Conservation (phyloP, 345 rosid genomes). For the Pugionium dolabratum region DNA sequence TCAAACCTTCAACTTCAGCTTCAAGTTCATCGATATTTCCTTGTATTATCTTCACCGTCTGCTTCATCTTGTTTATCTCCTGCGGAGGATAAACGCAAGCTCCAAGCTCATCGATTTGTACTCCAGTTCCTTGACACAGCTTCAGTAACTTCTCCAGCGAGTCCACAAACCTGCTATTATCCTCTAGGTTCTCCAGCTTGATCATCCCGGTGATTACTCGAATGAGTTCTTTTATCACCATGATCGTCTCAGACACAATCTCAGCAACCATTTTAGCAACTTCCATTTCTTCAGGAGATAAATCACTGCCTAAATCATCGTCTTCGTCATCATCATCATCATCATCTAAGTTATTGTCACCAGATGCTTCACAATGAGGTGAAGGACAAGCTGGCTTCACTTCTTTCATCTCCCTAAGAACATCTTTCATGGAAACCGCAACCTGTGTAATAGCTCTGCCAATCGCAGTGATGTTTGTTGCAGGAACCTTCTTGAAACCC, state of each 20-base stretch:
- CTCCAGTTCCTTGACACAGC: constrained; percentile 59
- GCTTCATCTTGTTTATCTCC: constrained; percentile 56
- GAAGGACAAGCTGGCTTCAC: constrained; percentile 59
- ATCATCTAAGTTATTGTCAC: constrained; percentile 40
- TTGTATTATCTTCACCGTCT: constrained; percentile 46
- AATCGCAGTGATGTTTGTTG: constrained; percentile 70
- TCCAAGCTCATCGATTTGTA: constrained; percentile 76
- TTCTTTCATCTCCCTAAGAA: constrained; percentile 93
- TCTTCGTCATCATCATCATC: constrained; percentile 39
- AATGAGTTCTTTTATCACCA: constrained; percentile 71
- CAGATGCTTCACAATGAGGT: constrained; percentile 42
- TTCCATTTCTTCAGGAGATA: constrained; percentile 88
- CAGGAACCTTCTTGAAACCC: constrained; percentile 76
- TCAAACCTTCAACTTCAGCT: constrained; percentile 47
- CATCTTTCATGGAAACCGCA: constrained; percentile 89
- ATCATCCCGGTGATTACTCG: constrained; percentile 71
- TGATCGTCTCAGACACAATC: constrained; percentile 60
- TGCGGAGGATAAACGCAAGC: constrained; percentile 81
- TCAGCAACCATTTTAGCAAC: constrained; percentile 58
- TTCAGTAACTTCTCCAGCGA: constrained; percentile 73
- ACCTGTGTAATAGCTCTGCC: constrained; percentile 85
- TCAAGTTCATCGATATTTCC: constrained; percentile 44
- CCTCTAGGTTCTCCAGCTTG: constrained; percentile 61
- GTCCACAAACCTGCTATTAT: constrained; percentile 52
- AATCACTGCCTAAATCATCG: constrained; percentile 63